These are phyloP conservation scores for Trichoderma breve DNA, from an alignment of 2,329 filamentous ascomycete species.

Conservation along the genomic window DNA sequence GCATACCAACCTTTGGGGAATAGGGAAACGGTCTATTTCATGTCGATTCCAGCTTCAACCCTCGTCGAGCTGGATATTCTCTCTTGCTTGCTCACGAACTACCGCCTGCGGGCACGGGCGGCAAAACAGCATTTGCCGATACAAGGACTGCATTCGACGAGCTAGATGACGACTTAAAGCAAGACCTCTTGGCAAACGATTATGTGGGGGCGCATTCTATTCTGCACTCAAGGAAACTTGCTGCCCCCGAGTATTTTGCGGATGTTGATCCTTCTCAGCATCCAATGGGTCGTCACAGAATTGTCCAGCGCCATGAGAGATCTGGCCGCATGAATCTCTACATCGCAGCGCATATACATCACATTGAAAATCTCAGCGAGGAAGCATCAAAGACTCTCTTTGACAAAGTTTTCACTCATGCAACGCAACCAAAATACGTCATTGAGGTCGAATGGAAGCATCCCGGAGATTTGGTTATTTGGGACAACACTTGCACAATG, in stretches of 20 bases:
- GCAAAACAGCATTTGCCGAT: conserved; percentile 54
- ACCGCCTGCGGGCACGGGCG: conserved; percentile 47
- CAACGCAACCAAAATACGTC: conserved; percentile 46
- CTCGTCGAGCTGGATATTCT: conserved; percentile 51
- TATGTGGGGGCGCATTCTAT: conserved; percentile 52
- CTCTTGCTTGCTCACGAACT: conserved; percentile 50
- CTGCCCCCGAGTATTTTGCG: conserved; percentile 47
- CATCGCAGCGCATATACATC: conserved; percentile 52
- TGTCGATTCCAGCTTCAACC: conserved; percentile 55
- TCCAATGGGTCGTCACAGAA: conserved; percentile 44
- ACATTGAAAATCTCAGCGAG: conserved; percentile 44
- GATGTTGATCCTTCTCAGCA: conserved; percentile 41
- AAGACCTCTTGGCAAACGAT: conserved; percentile 36
- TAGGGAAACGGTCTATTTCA: conserved; percentile 53
- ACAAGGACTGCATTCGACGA: conserved; percentile 50
- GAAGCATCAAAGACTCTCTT: conserved; percentile 39
- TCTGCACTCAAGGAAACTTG: conserved; percentile 51
- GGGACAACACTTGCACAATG: conserved; percentile 59
- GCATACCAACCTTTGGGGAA: not conserved
- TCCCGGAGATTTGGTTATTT: conserved; percentile 39
- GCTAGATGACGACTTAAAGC: conserved; percentile 37
- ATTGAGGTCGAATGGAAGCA: conserved; percentile 30
- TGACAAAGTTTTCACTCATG: conserved; percentile 45
- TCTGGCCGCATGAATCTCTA: conserved; percentile 53
- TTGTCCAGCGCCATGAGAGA: conserved; percentile 52